These are phyloP conservation scores for Ananas comosus DNA, from an alignment of 176 grass and related monocot species.

Conservation along the genomic window DNA sequence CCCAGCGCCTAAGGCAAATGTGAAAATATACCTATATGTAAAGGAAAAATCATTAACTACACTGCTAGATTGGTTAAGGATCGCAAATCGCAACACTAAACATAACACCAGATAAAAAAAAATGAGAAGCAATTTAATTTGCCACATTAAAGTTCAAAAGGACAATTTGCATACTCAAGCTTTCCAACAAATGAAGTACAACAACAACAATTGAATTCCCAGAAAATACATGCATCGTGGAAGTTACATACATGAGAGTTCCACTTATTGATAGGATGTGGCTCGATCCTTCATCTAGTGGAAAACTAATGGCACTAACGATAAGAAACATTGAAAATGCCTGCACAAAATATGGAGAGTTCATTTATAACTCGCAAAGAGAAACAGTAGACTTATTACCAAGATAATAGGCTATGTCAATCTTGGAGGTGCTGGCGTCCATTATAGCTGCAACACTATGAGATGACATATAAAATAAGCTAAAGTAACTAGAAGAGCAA, in stretches of 20 bases:
- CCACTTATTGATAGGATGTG: slow-evolving; percentile 68
- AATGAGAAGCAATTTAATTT: not conserved
- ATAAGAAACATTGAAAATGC: slow-evolving; percentile 91
- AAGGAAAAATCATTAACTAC: slow-evolving; percentile 22
- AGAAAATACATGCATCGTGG: not conserved
- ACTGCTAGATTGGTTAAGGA: not conserved
- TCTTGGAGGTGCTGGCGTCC: no score
- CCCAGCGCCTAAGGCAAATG: slow-evolving; percentile 80
- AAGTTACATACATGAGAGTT: slow-evolving; percentile 68
- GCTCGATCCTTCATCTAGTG: slow-evolving; percentile 54
- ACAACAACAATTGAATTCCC: not conserved
- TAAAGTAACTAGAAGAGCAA: not conserved
- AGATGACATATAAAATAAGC: no score
- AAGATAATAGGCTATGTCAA: no score
- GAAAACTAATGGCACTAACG: slow-evolving; percentile 64
- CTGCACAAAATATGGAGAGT: slow-evolving; percentile 32
- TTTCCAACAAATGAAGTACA: not conserved
- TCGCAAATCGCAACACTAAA: no score
- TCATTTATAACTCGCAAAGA: not conserved
- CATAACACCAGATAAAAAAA: not conserved
- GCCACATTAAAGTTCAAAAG: not conserved
- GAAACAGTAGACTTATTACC: not conserved
- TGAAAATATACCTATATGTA: slow-evolving; percentile 78
- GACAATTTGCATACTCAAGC: not conserved
- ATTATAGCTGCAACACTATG: no score